Evolutionary conservation across 805 yeast genomes (phyloP).

Genomic region (Starmerella vaccinii): DNA sequence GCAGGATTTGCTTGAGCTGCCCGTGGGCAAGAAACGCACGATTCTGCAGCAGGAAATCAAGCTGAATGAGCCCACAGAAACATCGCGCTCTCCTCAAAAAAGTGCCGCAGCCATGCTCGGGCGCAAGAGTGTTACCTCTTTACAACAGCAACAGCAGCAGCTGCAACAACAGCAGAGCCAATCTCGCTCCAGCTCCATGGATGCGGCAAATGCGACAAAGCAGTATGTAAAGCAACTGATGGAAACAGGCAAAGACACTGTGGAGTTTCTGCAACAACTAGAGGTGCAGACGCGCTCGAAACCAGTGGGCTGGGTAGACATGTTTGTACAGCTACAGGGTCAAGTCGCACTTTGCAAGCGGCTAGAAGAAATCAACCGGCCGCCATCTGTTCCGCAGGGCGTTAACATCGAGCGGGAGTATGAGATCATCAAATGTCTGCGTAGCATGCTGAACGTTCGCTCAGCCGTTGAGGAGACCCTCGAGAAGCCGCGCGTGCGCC

Average conservation of each 20-base stretch:
- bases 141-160: background rate
- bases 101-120: constrained; percentile 6
- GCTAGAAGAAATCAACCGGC: constrained; percentile 43
- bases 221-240: constrained; percentile 66
- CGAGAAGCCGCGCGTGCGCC: constrained; percentile 38
- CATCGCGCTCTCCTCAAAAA: background rate
- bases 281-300: constrained; percentile 92
- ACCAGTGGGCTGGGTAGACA: constrained; percentile 69
- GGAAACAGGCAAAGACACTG: constrained; percentile 49
- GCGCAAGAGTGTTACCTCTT: constrained; percentile 7
- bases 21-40: constrained; percentile 11
- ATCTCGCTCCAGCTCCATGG: background rate
- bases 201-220: constrained; percentile 40
- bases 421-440: constrained; percentile 64
- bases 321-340: constrained; percentile 67
- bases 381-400: constrained; percentile 3
- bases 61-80: constrained; percentile 5
- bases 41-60: constrained; percentile 13
- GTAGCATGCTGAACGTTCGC: constrained; percentile 56
- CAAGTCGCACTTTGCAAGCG: constrained; percentile 63
- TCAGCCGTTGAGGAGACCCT: constrained; percentile 51
- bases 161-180: background rate
- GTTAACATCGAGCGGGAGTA: constrained; percentile 56
- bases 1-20: constrained; percentile 9
- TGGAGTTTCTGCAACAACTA: constrained; percentile 64